Evolutionary conservation across 1,139 yeast species (phyloP), one percentile per base, ranked within the genome.

Genomic region (Kodamaea sp.): DNA sequence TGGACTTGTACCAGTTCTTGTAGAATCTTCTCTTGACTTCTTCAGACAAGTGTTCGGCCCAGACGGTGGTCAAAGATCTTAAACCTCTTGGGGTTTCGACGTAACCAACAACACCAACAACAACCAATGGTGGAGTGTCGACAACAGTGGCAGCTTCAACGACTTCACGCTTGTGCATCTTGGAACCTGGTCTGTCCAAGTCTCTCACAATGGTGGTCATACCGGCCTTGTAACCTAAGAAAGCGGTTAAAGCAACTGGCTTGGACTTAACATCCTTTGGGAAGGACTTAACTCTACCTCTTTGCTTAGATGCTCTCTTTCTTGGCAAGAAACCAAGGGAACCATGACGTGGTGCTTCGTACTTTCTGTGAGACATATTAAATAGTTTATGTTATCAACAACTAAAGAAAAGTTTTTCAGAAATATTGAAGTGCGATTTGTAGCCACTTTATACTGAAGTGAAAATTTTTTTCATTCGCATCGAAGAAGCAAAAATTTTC

Each of bases 331-430:
- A 92, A 69, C 97, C 98, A 73, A 92, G 81, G 74, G 96, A 92
- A 77, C 98, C 99, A 89, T 92, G 97, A 82, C 99, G 89, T 80
- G 99, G 98, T 64, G 95, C 96, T 87, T 92, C 97, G 94, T 70
- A 92, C 84, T 92, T 92, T 85, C 98, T 87, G 92, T 92, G 98
- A 74, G 98, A 92, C 98, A 92, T 92, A 51, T 56, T 63, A 45
- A 39, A 42, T 49, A 44, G 41, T 42, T 46, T 41, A 37, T 50
- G 57, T 54, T 54, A 54, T 53, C 49, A 57, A 58, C 60, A 56
- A 53, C 62, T 55, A 32, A 51, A 44, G 55, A 54, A 43, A 41
- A 39, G 41, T 46, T 42, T 39, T 39, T 44, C 43, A 40, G 41
- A 37, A 33, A 33, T 25, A 28, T 10, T 5, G 20, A 11, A 27